Conservation (phyloP, 257 asterid species). For the Coffea canephora region DNA sequence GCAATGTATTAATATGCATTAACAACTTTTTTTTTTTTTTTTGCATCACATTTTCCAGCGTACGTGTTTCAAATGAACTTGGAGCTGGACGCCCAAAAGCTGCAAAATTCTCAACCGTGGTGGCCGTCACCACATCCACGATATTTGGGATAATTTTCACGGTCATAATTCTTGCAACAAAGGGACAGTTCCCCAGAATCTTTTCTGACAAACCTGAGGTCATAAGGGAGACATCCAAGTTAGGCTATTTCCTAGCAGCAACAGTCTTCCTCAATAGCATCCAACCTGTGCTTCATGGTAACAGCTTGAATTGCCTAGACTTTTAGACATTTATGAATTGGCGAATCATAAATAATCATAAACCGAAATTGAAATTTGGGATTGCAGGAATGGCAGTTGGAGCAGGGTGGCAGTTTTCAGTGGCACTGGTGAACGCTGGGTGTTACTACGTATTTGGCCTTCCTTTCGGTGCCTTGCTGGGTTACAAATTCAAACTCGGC, state of each 20-base stretch:
- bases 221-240: constrained; percentile 52
- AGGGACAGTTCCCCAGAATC: constrained; percentile 40
- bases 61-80: constrained; percentile 77
- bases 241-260: constrained; percentile 66
- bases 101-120: constrained; percentile 59
- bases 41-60: constrained; percentile 36
- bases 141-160: constrained; percentile 56
- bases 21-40: not conserved
- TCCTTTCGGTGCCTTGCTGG: constrained; percentile 77
- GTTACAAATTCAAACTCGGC: constrained; percentile 56
- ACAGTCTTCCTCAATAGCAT: constrained; percentile 74
- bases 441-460: constrained; percentile 71
- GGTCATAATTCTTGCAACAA: constrained; percentile 40
- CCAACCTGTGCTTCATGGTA: constrained; percentile 83
- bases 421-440: constrained; percentile 55
- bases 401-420: constrained; percentile 83
- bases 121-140: constrained; percentile 53
- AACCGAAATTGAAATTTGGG: not conserved
- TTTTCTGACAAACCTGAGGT: constrained; percentile 55
- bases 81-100: constrained; percentile 75
- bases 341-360: too few relatives aligned
- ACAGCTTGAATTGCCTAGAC: not conserved
- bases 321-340: not conserved
- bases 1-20: not conserved
- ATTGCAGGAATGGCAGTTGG: constrained; percentile 89